Base-by-base conservation (phyloP, 345 rosid genomes). In the Excoecaria agallocha region DNA sequence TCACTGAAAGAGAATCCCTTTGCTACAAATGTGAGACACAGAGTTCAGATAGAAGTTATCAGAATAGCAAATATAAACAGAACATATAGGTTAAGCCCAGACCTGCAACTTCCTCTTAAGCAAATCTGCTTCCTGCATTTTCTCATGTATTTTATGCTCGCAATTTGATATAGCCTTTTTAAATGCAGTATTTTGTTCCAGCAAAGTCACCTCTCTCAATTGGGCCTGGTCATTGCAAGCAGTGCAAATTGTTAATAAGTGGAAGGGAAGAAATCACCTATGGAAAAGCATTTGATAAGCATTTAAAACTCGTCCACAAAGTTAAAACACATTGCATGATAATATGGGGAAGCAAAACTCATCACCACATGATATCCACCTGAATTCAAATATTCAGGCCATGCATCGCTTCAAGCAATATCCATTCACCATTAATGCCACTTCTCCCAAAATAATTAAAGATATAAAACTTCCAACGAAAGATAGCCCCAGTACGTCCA, bases 161-260 rank as follows among this genome's bases (percentile, higher is more conserved):
- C 92, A 92, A 83, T 80, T 79, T n/a, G 91, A 87, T 77, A 91
- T 82, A 61, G 99, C 97, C 82, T 85, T 91, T 82, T 87, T 87
- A 59, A 89, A 95, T 30, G 85, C 91, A 68, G 76, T 86, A 67
- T 94, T 94, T 81, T 92, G 98, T 83, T 93, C 91, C 68, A 49
- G 81, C 62, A 91, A 50, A 0, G 90, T 88, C 82, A 84, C 84
- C 85, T 95, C 91, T 84, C 99, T 88, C 87, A 89, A 71, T 75
- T 93, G 98, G 25, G 86, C 84, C 92, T 86, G 86, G 51, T 66
- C 48, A 65, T 66, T 82, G 52, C n/a, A 77, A 74, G 37, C 13
- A 37, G 43, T 37, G n/a, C 10, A 61, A 73, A 49, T 13, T 12
- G 49, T 76, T 76, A 70, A 51, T 68, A 63, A 17, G 59, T 17